Percentiles rank a stretch among this genome's conserved stretches.
Conservation (phyloP, 306 rosid species). For the Rosa lucieae region DNA sequence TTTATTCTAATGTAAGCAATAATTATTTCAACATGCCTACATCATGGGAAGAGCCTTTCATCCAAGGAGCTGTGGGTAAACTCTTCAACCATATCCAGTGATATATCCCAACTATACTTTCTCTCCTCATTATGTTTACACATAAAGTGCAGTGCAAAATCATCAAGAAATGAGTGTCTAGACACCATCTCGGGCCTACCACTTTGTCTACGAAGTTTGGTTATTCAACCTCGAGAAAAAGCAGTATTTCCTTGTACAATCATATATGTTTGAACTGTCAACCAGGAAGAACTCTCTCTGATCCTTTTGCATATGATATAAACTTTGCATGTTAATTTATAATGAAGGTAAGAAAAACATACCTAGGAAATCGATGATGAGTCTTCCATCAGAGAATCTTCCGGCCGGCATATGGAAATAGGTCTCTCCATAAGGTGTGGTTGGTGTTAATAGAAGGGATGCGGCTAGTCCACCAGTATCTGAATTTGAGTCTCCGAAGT, state of each 20-base stretch:
- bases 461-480: conserved; percentile 54
- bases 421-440: conserved; percentile 53
- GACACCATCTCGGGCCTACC: not conserved
- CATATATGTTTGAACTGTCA: not conserved
- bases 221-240: not conserved
- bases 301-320: not conserved
- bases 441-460: not conserved
- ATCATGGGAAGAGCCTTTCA: not conserved
- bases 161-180: conserved; percentile 3
- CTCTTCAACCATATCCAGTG: not conserved
- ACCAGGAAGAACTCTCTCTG: not conserved
- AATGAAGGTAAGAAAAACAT: not conserved
- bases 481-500: conserved; percentile 54
- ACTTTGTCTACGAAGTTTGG: not conserved
- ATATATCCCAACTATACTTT: not conserved
- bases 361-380: conserved; percentile 52
- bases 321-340: not conserved
- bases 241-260: not conserved
- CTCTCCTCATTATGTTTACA: not conserved
- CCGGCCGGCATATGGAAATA: conserved; percentile 38
- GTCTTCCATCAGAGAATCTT: conserved; percentile 47
- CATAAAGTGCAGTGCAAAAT: not conserved
- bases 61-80: not conserved
- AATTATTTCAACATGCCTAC: not conserved
- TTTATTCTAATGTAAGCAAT: not conserved